Evolutionary conservation across 208 protist genomes (phyloP).

Genomic region (Porcisia deanei): DNA sequence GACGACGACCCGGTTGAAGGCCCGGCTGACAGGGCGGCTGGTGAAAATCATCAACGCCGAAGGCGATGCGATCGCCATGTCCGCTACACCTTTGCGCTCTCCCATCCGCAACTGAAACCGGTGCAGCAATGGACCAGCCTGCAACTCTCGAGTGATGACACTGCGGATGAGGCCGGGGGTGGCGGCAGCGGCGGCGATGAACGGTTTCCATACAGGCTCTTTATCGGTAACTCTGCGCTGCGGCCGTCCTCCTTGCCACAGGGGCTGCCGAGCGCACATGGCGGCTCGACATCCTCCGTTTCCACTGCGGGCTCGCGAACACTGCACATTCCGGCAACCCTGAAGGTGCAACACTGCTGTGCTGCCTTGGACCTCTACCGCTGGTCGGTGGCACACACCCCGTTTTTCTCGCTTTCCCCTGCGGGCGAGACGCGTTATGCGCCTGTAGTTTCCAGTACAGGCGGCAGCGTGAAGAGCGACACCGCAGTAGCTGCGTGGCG

Average conservation of each 20-base stretch:
- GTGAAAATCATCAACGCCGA: not conserved
- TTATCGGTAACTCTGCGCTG: not conserved
- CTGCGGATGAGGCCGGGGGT: not conserved
- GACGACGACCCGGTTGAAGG: not conserved
- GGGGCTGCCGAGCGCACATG: not conserved
- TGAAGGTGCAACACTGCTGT: constrained; percentile 28
- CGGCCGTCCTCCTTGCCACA: constrained; percentile 5
- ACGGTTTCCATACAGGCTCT: not conserved
- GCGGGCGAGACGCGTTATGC: not conserved
- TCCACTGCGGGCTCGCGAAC: not conserved
- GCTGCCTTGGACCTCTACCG: constrained; percentile 20
- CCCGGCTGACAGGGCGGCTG: not conserved
- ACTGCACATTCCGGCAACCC: constrained; percentile 27
- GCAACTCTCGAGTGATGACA: not conserved
- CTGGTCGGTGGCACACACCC: constrained; percentile 1
- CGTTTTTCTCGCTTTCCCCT: not conserved
- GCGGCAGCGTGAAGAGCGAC: not conserved
- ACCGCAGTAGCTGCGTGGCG: constrained; percentile 20
- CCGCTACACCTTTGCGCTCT: constrained; percentile 28
- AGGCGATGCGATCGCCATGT: constrained; percentile 12
- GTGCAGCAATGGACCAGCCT: constrained; percentile 5
- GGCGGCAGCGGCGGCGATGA: not conserved
- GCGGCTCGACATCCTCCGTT: not conserved
- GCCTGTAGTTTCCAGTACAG: not conserved
- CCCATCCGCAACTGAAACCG: constrained; percentile 13